Percentiles rank a stretch among this genome's conserved stretches.
phyloP scores from a whole-genome alignment of 2,329 filamentous ascomycete genomes.

The Anisogramma anomala region DNA sequence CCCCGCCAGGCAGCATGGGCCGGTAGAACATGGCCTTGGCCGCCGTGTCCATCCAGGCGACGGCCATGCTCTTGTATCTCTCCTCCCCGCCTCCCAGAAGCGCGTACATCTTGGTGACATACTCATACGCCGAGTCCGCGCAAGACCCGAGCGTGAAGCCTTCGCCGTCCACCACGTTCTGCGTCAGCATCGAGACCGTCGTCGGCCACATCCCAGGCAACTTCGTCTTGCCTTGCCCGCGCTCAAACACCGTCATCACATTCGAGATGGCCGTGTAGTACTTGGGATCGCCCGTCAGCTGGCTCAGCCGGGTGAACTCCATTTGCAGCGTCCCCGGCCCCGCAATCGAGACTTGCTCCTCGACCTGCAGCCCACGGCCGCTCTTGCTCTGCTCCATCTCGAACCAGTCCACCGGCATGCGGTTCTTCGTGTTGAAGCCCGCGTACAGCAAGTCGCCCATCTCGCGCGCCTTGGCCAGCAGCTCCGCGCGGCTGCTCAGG shows the following conservation, averaged over 20 bases:
- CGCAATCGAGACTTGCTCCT: constrained; percentile 30
- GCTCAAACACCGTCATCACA: constrained; percentile 55
- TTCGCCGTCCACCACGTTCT: constrained; percentile 25
- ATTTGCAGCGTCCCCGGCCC: constrained; percentile 54
- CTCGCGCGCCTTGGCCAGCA: constrained; percentile 33
- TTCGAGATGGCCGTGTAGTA: constrained; percentile 62
- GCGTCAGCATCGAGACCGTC: constrained; percentile 45
- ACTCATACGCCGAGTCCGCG: constrained; percentile 37
- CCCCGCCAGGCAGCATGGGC: constrained; percentile 46
- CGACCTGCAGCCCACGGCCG: constrained; percentile 24
- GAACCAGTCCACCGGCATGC: constrained; percentile 37
- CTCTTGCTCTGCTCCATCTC: constrained; percentile 30
- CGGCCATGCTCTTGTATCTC: constrained; percentile 51
- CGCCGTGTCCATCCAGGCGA: constrained; percentile 46
- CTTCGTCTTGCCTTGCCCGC: constrained; percentile 51
- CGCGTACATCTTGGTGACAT: constrained; percentile 35
- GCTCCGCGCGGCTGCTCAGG: constrained; percentile 25
- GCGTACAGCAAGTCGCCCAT: constrained; percentile 34
- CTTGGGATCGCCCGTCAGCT: constrained; percentile 59
- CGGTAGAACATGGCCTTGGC: constrained; percentile 51
- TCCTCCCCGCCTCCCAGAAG: constrained; percentile 48
- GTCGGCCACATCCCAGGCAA: constrained; percentile 67
- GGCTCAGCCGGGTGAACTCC: constrained; percentile 62
- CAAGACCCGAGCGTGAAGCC: constrained; percentile 26
- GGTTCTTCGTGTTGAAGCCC: constrained; percentile 34